phyloP scores from a whole-genome alignment of 2,329 filamentous ascomycete genomes.

The Niveomyces coronatus region DNA sequence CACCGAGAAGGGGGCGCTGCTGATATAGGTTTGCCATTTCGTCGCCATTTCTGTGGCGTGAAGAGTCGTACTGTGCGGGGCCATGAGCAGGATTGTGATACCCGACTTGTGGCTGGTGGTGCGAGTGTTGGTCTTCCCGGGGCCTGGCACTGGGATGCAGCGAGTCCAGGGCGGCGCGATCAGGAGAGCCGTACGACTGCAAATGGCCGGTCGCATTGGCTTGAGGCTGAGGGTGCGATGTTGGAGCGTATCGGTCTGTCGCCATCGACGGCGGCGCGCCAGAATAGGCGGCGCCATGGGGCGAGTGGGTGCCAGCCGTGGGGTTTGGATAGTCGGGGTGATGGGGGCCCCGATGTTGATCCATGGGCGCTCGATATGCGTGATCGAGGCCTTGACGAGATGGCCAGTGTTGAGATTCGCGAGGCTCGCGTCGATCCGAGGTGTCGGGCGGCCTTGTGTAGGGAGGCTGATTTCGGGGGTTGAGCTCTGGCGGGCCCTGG shows the following conservation, averaged over 20 bases:
- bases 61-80: slow-evolving; percentile 23
- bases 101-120: slow-evolving; percentile 29
- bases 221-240: slow-evolving; percentile 22
- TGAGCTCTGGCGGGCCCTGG: slow-evolving; percentile 32
- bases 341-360: slow-evolving; percentile 28
- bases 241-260: slow-evolving; percentile 23
- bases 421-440: slow-evolving; percentile 27
- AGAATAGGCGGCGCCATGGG: slow-evolving; percentile 22
- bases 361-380: slow-evolving; percentile 26
- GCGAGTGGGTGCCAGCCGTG: slow-evolving; percentile 24
- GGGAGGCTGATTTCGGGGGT: slow-evolving; percentile 34
- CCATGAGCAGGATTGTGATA: slow-evolving; percentile 28
- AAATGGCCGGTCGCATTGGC: slow-evolving; percentile 14
- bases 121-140: slow-evolving; percentile 24
- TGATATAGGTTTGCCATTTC: slow-evolving; percentile 47
- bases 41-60: slow-evolving; percentile 30
- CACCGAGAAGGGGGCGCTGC: slow-evolving; percentile 59
- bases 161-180: slow-evolving; percentile 34
- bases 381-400: slow-evolving; percentile 21
- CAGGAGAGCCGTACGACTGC: slow-evolving; percentile 38
- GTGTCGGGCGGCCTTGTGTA: slow-evolving; percentile 34
- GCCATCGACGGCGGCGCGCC: slow-evolving; percentile 18
- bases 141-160: slow-evolving; percentile 16
- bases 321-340: slow-evolving; percentile 40
- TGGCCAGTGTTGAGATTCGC: slow-evolving; percentile 26